Evolutionary conservation across 306 rosid species (phyloP), one percentile per base, ranked within the genome.

Genomic region (Lablab purpureus): DNA sequence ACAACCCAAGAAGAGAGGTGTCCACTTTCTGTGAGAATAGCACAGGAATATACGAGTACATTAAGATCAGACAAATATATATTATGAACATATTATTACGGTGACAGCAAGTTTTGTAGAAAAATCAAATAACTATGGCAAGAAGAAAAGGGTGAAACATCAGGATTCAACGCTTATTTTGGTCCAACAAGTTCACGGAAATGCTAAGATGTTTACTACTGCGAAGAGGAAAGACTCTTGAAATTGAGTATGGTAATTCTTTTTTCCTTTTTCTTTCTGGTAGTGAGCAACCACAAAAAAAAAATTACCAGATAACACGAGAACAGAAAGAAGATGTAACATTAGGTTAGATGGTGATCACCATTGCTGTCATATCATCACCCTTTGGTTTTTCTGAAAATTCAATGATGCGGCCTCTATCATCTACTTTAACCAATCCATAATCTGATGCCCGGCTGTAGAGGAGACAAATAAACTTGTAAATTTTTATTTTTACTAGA

Each of bases 371-470:
- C 82, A 94, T 85, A 73, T 88, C 86, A 76, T 80, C 81, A 47
- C 92, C 93, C 84, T 73, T 86, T 21, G 98, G 97, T 85, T 94
- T 94, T 34, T 94, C 98, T 23, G 90, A 52, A 81, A 94, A 94
- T 64, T 94, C 89, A 56, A 84, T 71, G 76, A 94, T 45, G 51
- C 83, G 84, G 64, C 95, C 97, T 84, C 90, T 86, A 43, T 87
- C 84, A 73, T 89, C 97, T 3, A 94, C 74, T 78, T 94, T 94
- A 78, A 92, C 91, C 87, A 94, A 84, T 70, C 98, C 98, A 47
- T 86, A 94, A 83, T 92, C 97, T 4, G 97, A 91, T 63, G 97
- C 98, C 2, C 97, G 98, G 78, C 98, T 91, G 97, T 63, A 89
- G 84, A 80, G 37, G 56, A 82, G 19, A 71, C 64, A 67, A 36